A percentile compares a stretch with the other conserved stretches of the same genome.
Conservation (phyloP, 768 basidiomycete genomes). For the Mycena leptocephala region DNA sequence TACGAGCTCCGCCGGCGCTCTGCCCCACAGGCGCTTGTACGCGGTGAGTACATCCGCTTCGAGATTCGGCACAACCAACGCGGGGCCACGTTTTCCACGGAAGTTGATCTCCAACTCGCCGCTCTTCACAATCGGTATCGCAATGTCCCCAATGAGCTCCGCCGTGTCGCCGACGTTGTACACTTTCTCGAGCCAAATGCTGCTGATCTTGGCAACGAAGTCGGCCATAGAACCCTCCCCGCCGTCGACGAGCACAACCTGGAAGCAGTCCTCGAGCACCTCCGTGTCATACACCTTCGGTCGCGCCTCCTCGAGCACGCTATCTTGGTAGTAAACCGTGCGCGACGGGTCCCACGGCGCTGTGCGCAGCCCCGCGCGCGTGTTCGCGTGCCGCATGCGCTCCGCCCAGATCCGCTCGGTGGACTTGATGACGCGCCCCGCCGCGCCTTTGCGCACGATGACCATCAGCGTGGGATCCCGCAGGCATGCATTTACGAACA, state of each 20-base stretch:
- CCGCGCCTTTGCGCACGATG: conserved; percentile 47
- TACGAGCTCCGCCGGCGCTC: conserved; percentile 26
- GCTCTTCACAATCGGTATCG: conserved; percentile 36
- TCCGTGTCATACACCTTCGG: conserved; percentile 35
- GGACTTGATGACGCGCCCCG: conserved; percentile 46
- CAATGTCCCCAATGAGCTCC: conserved; percentile 40
- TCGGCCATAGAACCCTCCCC: conserved; percentile 46
- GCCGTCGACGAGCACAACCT: conserved; percentile 47
- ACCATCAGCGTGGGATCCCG: conserved; percentile 50
- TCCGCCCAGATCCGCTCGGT: conserved; percentile 43
- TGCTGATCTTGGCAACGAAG: conserved; percentile 45
- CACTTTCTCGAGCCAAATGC: conserved; percentile 45
- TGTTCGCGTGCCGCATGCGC: conserved; percentile 45
- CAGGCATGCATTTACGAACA: conserved; percentile 49
- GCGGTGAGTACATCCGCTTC: conserved; percentile 37
- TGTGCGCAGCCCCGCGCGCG: conserved; percentile 41
- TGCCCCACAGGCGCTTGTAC: conserved; percentile 47
- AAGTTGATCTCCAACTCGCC: conserved; percentile 45
- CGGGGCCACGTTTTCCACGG: neutral
- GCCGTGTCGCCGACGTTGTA: conserved; percentile 40
- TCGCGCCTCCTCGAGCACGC: conserved; percentile 42
- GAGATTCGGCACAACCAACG: conserved; percentile 25
- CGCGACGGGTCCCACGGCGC: conserved; percentile 43
- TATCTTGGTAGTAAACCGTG: conserved; percentile 38
- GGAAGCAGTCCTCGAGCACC: conserved; percentile 46